Conservation (phyloP, 371 early-diverging fungal genomes). For the Mucor racemosus region DNA sequence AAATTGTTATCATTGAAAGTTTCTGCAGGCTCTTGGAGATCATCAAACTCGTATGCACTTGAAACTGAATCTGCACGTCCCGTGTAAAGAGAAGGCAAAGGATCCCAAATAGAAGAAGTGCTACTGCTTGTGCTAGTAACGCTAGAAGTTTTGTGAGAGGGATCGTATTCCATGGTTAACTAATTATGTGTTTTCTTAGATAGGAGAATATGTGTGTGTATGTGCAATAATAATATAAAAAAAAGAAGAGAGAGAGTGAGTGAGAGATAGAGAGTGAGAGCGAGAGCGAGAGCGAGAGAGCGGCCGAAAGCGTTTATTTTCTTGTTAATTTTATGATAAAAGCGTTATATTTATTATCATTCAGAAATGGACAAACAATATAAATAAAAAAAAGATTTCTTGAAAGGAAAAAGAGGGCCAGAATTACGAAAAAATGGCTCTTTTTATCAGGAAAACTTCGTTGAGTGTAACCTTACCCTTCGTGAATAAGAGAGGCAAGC, state of each 20-base stretch:
- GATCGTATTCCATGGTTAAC: conserved; percentile 33
- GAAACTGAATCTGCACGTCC: conserved; percentile 27
- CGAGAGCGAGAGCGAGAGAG: not conserved
- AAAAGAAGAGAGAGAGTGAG: conserved; percentile 16
- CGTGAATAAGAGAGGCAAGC: not conserved
- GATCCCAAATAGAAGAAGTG: conserved; percentile 29
- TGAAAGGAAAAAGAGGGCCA: not conserved
- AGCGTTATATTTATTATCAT: conserved; percentile 20
- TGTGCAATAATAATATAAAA: not conserved
- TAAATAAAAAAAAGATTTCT: not conserved
- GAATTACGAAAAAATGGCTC: not conserved
- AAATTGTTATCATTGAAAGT: conserved; percentile 19
- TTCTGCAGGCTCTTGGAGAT: conserved; percentile 18
- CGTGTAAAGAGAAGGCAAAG: conserved; percentile 33
- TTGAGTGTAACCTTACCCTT: not conserved
- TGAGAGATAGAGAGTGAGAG: conserved; percentile 16
- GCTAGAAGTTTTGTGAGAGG: conserved; percentile 35
- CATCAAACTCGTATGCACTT: conserved; percentile 27
- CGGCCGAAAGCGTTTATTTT: conserved; percentile 1
- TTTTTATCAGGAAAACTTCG: not conserved
- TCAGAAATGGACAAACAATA: conserved; percentile 11
- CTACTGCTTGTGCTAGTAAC: conserved; percentile 32
- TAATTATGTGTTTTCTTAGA: not conserved
- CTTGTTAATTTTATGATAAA: conserved; percentile 6
- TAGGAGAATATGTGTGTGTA: too few species aligned